Evolutionary conservation across 2,329 filamentous ascomycete species (phyloP), one percentile per base, ranked within the genome.

Genomic region (Monosporascus sp.): DNA sequence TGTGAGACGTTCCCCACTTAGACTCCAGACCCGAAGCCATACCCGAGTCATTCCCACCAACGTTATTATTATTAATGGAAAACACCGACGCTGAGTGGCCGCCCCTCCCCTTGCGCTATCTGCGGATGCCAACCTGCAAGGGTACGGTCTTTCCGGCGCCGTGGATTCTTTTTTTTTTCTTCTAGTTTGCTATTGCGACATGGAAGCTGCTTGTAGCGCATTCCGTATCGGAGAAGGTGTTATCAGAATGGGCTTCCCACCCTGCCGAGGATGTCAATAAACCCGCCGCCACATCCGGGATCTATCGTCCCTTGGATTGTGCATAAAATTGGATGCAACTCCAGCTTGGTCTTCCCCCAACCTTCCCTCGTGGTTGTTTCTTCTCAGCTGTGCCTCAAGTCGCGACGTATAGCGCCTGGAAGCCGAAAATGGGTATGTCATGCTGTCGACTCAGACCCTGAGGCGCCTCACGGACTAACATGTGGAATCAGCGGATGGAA

Each of bases 401-500:
- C 4, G 39, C 9, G 39, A 42, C 18, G 18, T 42, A 20, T 20
- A 20, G 18, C 39, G 11, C 20, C 22, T 20, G 24, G 39, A 20
- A 24, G 6, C 20, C 9, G 39, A 42, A 42, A 20, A 42, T 42
- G 39, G 17, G 39, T 42, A 42, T 20, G 39, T 24, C 18, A 20
- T 6, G 5, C 2, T 15, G 31, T 9, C 15, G 18, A 39, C 18
- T 7, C 6, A 17, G 2, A 42, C 39, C 5, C 5, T 24, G 22
- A 5, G 5, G 31, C 31, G 1, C 4, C 39, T 18, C 18, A 15
- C 17, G 17, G 7, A 42, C 22, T 18, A 42, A 42, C 18, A 18
- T 39, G 17, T 3, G 9, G 17, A 18, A 20, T 20, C 36, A 57
- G 57, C 52, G 36, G 53, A 27, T 52, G 58, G 53, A n/a, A 60